phyloP scores from a whole-genome alignment of 2,329 filamentous ascomycete genomes.

The Aspergillus phoenicis region DNA sequence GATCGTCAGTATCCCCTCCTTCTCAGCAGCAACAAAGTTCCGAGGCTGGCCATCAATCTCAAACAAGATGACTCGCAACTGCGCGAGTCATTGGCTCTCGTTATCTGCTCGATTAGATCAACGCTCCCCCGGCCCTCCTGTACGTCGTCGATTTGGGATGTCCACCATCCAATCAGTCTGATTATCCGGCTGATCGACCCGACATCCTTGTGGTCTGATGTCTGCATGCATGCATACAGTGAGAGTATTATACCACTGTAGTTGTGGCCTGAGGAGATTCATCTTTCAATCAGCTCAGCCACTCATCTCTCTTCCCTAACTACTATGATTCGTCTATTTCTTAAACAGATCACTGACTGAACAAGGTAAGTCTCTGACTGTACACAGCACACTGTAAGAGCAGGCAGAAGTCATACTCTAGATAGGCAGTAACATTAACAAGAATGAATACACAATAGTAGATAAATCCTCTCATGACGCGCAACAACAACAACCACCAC shows the following conservation, averaged over 20 bases:
- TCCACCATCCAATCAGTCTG: not conserved
- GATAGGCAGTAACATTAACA: no score
- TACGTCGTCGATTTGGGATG: slow-evolving; percentile 3
- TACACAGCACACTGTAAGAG: no score
- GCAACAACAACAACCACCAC: no score
- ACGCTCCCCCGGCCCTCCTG: not conserved
- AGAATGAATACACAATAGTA: no score
- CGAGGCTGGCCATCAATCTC: slow-evolving; percentile 10
- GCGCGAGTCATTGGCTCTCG: slow-evolving; percentile 11
- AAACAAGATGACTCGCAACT: not conserved
- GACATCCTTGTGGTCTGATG: slow-evolving; percentile 1
- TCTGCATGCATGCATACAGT: not conserved
- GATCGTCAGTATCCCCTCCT: slow-evolving; percentile 8
- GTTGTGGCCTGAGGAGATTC: not conserved
- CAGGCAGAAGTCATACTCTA: no score
- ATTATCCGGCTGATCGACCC: slow-evolving; percentile 9
- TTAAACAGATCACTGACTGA: not conserved
- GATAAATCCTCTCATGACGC: no score
- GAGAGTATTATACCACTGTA: no score
- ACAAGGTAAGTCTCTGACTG: not conserved
- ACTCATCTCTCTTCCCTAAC: not conserved
- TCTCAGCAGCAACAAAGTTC: slow-evolving; percentile 15
- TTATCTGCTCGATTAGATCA: slow-evolving; percentile 3
- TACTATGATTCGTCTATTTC: not conserved
- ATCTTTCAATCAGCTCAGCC: not conserved